Conservation (phyloP, 371 early-diverging fungal species). For the Mucor ambiguus region DNA sequence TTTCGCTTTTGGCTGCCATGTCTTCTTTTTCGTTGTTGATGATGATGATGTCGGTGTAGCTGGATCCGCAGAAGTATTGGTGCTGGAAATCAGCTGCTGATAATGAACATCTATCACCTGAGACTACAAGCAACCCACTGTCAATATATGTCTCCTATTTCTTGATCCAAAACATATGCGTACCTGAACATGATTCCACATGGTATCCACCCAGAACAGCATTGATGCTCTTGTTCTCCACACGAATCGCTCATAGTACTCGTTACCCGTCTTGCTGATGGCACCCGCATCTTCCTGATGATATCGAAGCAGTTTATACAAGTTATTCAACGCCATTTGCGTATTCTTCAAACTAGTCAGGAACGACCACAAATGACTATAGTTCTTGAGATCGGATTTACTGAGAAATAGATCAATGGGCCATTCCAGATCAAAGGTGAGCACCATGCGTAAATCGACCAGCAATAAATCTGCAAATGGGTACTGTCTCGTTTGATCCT, state of each 20-base stretch:
- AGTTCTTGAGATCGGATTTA: conserved; percentile 56
- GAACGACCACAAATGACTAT: conserved; percentile 65
- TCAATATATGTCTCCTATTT: background rate
- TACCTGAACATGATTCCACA: conserved; percentile 83
- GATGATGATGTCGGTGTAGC: background rate
- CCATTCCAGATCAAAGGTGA: conserved; percentile 70
- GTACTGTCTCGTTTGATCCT: conserved; percentile 17
- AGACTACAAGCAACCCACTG: conserved; percentile 38
- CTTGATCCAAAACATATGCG: background rate
- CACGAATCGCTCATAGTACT: conserved; percentile 36
- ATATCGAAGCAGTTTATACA: conserved; percentile 28
- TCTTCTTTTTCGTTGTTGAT: background rate
- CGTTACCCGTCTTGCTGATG: background rate
- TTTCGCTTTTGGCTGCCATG: conserved; percentile 17
- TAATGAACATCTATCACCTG: conserved; percentile 63
- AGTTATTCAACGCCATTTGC: conserved; percentile 40
- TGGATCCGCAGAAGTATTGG: conserved; percentile 11
- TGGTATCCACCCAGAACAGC: conserved; percentile 73
- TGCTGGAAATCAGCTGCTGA: conserved; percentile 23
- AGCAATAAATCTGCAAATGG: conserved; percentile 57
- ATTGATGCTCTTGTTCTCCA: conserved; percentile 64
- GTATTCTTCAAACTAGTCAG: conserved; percentile 55
- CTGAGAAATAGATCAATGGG: conserved; percentile 79
- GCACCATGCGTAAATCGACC: conserved; percentile 50
- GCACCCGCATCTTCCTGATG: background rate